These are phyloP conservation scores for Blumeria graminis DNA, from an alignment of 2,329 filamentous ascomycete species.

Conservation along the genomic window DNA sequence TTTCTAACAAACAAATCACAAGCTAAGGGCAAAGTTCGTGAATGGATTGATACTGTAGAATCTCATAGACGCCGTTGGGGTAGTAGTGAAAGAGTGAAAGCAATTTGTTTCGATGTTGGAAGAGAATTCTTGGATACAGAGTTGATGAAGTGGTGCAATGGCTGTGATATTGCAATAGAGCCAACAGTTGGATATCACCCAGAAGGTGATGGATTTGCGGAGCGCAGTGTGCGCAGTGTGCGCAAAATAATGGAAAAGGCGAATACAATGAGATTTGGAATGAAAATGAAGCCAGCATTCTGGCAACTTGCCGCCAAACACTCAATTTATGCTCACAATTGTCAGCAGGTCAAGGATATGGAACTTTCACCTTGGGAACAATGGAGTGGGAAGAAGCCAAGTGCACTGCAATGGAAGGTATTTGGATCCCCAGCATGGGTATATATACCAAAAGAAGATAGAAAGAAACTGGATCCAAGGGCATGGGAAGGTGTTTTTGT, in stretches of 20 bases:
- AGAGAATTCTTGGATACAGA: neutral
- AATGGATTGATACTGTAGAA: neutral
- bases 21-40: neutral
- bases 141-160: neutral
- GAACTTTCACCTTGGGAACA: neutral
- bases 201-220: neutral
- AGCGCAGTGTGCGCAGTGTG: neutral
- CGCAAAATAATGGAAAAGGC: neutral
- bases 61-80: neutral
- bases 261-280: neutral
- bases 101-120: neutral
- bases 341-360: neutral
- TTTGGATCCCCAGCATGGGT: neutral
- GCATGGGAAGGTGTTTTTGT: constrained; percentile 1
- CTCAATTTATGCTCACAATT: neutral
- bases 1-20: neutral
- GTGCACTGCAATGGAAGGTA: neutral
- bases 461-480: neutral
- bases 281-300: neutral
- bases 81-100: neutral
- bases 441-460: neutral
- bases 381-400: constrained; percentile 1
- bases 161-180: neutral
- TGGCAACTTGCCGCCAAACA: neutral
- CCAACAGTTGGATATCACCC: constrained; percentile 1